Conservation (phyloP, 2,329 filamentous ascomycete genomes). For the Elsinoe ampelina region DNA sequence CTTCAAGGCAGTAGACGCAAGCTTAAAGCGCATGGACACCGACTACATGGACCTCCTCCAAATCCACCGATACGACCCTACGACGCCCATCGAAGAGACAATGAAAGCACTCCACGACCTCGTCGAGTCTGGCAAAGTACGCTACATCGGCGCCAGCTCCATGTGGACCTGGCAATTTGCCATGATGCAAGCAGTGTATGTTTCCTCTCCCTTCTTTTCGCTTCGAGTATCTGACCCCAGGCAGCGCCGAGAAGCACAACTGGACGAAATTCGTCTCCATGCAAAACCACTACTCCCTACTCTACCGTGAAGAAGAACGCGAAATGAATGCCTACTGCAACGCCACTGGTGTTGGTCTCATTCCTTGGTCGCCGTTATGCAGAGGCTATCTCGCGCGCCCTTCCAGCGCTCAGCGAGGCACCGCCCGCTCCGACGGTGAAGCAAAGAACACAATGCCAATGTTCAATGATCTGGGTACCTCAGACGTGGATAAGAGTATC, state of each 20-base stretch:
- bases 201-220: background rate
- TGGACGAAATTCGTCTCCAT: constrained; percentile 55
- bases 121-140: constrained; percentile 35
- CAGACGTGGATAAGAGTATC: constrained; percentile 43
- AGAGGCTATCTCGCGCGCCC: constrained; percentile 34
- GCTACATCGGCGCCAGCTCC: constrained; percentile 37
- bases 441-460: constrained; percentile 22
- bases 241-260: constrained; percentile 42
- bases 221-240: background rate
- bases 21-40: constrained; percentile 33
- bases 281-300: constrained; percentile 50
- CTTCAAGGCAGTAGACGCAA: constrained; percentile 39
- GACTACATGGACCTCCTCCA: constrained; percentile 43
- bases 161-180: constrained; percentile 41
- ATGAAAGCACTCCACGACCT: constrained; percentile 40
- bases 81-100: constrained; percentile 36
- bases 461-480: constrained; percentile 15
- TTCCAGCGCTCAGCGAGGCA: constrained; percentile 27
- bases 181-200: constrained; percentile 28
- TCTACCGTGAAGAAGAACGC: constrained; percentile 54
- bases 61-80: constrained; percentile 39
- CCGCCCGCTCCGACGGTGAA: constrained; percentile 32
- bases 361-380: constrained; percentile 37
- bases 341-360: constrained; percentile 40
- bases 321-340: constrained; percentile 46